Base-by-base conservation (phyloP, 2,329 filamentous ascomycete species). In the Plectosphaerella cucumerina region DNA sequence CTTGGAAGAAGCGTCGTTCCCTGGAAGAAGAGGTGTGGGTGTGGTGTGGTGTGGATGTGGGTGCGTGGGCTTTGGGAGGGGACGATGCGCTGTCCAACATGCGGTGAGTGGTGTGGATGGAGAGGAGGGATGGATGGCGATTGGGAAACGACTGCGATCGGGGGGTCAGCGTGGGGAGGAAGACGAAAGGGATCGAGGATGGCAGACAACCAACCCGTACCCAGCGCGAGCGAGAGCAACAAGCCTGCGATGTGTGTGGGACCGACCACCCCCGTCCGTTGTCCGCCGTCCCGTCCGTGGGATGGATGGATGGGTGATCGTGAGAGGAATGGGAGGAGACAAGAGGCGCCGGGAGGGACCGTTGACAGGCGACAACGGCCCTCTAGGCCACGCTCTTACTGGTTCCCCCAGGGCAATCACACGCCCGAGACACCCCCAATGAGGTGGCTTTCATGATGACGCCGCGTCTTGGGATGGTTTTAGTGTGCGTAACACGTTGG, bases 311-410 rank as follows among this genome's bases (percentile, higher is more conserved):
- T n/a, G n/a, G 26, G 23, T 60, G 0, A 61, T 62, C 59, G 52
- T 58, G 50, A 50, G 51, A 50, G 51, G 39, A 62, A 57, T 39
- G 57, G 60, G 15, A 55, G 44, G 23, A 42, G 37, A 41, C 37
- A 18, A 17, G 34, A 37, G 14, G 35, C 11, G n/a, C 17, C 39
- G 39, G 39, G 39, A 42, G 39, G 17, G 39, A 18, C 39, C 39
- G 39, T 42, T 20, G 39, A 42, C 39, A 42, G 39, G n/a, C 39
- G 39, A 18, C 39, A 42, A 12, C n/a, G 39, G 39, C 39, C n/a
- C n/a, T 18, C 39, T 12, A 42, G 26, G 26, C 26, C 26, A 8
- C 26, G 12, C 26, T 31, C 26, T 31, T 11, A 31, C 26, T 20
- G 39, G 39, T 12, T 12, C 18, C 39, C 6, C 17, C 17, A 37